Conservation (phyloP, 148 eudicot genomes). For the Salicornia ramosissima region DNA sequence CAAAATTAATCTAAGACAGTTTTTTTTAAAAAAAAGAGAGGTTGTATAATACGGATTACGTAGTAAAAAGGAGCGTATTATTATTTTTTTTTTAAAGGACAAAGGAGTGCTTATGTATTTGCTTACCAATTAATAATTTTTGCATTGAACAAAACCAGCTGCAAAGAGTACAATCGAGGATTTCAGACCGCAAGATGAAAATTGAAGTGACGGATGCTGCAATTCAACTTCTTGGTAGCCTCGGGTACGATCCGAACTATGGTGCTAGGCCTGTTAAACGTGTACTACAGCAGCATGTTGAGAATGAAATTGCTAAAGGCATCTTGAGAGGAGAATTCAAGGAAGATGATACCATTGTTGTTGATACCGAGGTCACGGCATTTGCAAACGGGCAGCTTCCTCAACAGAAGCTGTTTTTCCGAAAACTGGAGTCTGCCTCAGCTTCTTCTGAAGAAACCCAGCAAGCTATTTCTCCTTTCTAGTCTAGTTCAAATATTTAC, state of each 20-base stretch:
- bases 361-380: conserved; percentile 74
- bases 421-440: conserved; percentile 36
- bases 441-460: conserved; percentile 34
- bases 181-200: conserved; percentile 82
- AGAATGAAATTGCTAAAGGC: conserved; percentile 92
- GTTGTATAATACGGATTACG: no score
- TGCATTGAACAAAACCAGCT: conserved; percentile 35
- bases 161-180: conserved; percentile 74
- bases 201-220: conserved; percentile 72
- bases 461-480: conserved; percentile 44
- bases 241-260: conserved; percentile 92
- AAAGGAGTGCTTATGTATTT: no score
- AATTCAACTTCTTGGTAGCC: conserved; percentile 71
- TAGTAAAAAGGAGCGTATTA: no score
- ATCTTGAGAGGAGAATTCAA: conserved; percentile 86
- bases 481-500: conserved; percentile 8
- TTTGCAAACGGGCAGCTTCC: conserved; percentile 82
- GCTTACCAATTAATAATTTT: background rate
- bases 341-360: conserved; percentile 64
- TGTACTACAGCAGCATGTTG: conserved; percentile 83
- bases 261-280: conserved; percentile 97
- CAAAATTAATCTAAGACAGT: no score
- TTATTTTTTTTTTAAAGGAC: no score
- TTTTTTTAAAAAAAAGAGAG: no score
- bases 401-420: conserved; percentile 68